These are phyloP conservation scores for Tanozyma kutaoensis DNA, from an alignment of 805 yeast species.

Conservation along the genomic window DNA sequence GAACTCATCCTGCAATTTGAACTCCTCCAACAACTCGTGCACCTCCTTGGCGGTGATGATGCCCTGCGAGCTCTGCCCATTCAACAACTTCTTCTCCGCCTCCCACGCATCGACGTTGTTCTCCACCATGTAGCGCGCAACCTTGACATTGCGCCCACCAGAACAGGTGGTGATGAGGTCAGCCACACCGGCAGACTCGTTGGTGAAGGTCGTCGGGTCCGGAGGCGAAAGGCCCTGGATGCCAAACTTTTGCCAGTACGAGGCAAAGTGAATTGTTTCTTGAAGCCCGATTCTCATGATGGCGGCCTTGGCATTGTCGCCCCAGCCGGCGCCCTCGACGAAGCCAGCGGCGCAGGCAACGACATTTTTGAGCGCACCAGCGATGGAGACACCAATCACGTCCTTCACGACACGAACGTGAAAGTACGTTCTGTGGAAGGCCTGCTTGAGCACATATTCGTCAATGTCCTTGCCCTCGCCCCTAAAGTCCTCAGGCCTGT, in stretches of 20 bases:
- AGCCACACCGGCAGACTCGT: conserved; percentile 34
- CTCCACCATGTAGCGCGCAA: conserved; percentile 31
- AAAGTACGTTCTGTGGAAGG: conserved; percentile 33
- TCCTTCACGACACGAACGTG: conserved; percentile 31
- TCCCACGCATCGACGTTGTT: conserved; percentile 26
- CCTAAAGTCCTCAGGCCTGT: conserved; percentile 21
- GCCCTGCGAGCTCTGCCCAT: conserved; percentile 35
- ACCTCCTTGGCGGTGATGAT: conserved; percentile 33
- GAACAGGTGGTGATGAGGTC: conserved; percentile 34
- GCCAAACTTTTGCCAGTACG: conserved; percentile 10
- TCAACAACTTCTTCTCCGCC: conserved; percentile 29
- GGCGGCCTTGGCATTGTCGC: conserved; percentile 36
- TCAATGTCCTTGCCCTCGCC: conserved; percentile 30
- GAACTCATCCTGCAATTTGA: conserved; percentile 19
- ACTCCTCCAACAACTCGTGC: conserved; percentile 27
- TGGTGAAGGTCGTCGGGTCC: conserved; percentile 25
- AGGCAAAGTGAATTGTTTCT: conserved; percentile 29
- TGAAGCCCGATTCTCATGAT: conserved; percentile 32
- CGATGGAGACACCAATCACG: conserved; percentile 32
- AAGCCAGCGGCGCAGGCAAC: conserved; percentile 34
- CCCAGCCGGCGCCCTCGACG: conserved; percentile 36
- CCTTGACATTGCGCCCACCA: conserved; percentile 35
- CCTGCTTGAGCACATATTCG: conserved; percentile 23
- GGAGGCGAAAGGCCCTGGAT: conserved; percentile 16
- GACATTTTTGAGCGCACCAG: conserved; percentile 33